Conservation (phyloP, 1,139 yeast species). For the Candida pseudoviswanathii region DNA sequence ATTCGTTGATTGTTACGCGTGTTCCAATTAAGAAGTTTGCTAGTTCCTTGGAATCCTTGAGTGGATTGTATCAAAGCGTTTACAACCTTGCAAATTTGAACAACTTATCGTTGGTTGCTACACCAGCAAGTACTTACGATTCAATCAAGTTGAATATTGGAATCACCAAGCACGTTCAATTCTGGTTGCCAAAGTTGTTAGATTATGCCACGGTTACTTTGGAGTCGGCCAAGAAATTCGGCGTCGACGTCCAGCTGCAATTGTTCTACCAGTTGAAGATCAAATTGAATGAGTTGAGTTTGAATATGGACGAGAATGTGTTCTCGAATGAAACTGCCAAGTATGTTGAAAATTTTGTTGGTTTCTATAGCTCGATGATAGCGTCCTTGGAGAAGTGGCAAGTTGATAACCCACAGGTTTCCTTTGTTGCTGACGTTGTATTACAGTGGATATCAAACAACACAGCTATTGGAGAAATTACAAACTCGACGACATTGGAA, state of each 20-base stretch:
- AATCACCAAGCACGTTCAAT: conserved; percentile 19
- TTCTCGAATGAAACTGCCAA: conserved; percentile 18
- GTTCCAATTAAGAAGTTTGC: conserved; percentile 43
- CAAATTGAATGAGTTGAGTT: conserved; percentile 19
- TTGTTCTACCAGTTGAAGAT: conserved; percentile 25
- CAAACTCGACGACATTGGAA: conserved; percentile 27
- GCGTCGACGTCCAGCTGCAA: conserved; percentile 13
- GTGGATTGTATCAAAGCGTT: conserved; percentile 17
- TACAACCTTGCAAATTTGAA: conserved; percentile 20
- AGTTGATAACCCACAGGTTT: conserved; percentile 21
- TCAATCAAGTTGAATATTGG: conserved; percentile 23
- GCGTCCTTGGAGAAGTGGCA: conserved; percentile 32
- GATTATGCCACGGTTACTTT: conserved; percentile 47
- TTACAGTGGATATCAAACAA: conserved; percentile 37
- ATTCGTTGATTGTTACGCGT: conserved; percentile 52
- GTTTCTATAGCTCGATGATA: conserved; percentile 21
- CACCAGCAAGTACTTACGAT: conserved; percentile 20
- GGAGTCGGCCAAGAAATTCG: conserved; percentile 21
- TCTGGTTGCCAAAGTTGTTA: conserved; percentile 53
- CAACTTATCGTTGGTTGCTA: conserved; percentile 13
- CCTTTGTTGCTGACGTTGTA: conserved; percentile 52
- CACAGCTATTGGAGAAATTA: conserved; percentile 20
- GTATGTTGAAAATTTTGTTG: conserved; percentile 24
- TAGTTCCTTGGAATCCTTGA: conserved; percentile 15
- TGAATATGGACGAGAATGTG: conserved; percentile 16